These are phyloP conservation scores for Citeromyces siamensis DNA, from an alignment of 1,139 yeast genomes.

Conservation along the genomic window DNA sequence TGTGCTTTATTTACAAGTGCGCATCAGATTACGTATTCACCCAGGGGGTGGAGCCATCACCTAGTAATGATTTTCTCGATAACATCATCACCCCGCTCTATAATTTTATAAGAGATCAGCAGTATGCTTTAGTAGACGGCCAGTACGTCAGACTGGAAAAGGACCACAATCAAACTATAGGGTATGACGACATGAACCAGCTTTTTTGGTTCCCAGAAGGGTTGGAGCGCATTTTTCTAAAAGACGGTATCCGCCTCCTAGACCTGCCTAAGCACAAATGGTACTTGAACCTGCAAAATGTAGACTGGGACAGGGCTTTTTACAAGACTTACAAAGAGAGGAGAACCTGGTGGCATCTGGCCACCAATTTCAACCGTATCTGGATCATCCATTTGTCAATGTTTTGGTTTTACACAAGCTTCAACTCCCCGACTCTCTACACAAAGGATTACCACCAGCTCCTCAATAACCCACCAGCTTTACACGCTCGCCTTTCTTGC, in stretches of 20 bases:
- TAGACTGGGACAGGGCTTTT: slow-evolving; percentile 53
- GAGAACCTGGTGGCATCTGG: slow-evolving; percentile 67
- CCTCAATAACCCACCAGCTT: slow-evolving; percentile 50
- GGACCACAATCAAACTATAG: slow-evolving; percentile 64
- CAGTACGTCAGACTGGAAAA: slow-evolving; percentile 34
- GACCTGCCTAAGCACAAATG: slow-evolving; percentile 32
- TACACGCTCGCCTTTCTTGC: slow-evolving; percentile 47
- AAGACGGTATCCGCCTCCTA: slow-evolving; percentile 28
- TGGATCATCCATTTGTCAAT: slow-evolving; percentile 74
- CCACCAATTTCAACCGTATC: slow-evolving; percentile 67
- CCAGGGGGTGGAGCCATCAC: slow-evolving; percentile 13
- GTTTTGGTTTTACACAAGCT: slow-evolving; percentile 75
- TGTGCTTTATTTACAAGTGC: slow-evolving; percentile 89
- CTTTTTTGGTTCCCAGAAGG: slow-evolving; percentile 73
- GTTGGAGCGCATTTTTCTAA: slow-evolving; percentile 31
- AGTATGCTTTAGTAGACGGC: slow-evolving; percentile 24
- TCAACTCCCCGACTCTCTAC: slow-evolving; percentile 68
- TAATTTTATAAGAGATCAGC: slow-evolving; percentile 28
- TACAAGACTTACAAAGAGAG: slow-evolving; percentile 64
- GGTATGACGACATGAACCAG: slow-evolving; percentile 83
- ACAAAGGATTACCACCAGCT: slow-evolving; percentile 47
- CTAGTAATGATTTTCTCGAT: slow-evolving; percentile 22
- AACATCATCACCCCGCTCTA: slow-evolving; percentile 34
- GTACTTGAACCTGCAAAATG: slow-evolving; percentile 30
- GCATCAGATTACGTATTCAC: slow-evolving; percentile 65